Conservation (phyloP, 2,329 filamentous ascomycete genomes). For the Acrocalymma vagum region DNA sequence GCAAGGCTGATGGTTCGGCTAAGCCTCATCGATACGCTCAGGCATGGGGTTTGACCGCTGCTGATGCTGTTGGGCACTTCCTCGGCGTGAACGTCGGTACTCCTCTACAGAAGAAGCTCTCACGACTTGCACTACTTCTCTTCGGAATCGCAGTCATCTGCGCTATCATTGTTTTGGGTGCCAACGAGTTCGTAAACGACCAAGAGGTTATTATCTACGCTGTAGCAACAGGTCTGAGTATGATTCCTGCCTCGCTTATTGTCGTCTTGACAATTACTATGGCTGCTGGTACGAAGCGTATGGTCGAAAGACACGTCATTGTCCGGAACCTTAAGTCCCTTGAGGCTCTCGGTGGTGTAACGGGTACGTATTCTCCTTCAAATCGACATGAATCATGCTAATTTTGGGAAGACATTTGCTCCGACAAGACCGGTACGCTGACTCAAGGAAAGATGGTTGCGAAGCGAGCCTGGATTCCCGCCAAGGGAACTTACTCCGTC, state of each 20-base stretch:
- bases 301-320: conserved; percentile 45
- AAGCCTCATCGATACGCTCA: conserved; percentile 51
- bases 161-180: conserved; percentile 46
- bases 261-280: conserved; percentile 49
- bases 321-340: conserved; percentile 46
- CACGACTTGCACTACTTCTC: conserved; percentile 40
- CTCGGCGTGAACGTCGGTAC: conserved; percentile 51
- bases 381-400: too few relatives aligned
- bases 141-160: conserved; percentile 41
- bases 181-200: conserved; percentile 46
- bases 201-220: conserved; percentile 49
- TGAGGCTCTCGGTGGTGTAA: conserved; percentile 47
- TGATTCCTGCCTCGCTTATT: conserved; percentile 47
- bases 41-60: conserved; percentile 59
- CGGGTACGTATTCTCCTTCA: too few relatives aligned
- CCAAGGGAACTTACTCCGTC: conserved; percentile 42
- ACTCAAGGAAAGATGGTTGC: conserved; percentile 47
- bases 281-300: conserved; percentile 46
- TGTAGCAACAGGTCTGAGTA: conserved; percentile 44
- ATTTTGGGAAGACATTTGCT: too few relatives aligned
- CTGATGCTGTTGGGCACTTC: conserved; percentile 44
- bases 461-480: conserved; percentile 44
- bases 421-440: conserved; percentile 43
- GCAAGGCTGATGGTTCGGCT: conserved; percentile 42
- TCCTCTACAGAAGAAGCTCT: conserved; percentile 47